phyloP scores from a whole-genome alignment of 1,284 basidiomycete genomes.

The Sanghuangporus baumii region DNA sequence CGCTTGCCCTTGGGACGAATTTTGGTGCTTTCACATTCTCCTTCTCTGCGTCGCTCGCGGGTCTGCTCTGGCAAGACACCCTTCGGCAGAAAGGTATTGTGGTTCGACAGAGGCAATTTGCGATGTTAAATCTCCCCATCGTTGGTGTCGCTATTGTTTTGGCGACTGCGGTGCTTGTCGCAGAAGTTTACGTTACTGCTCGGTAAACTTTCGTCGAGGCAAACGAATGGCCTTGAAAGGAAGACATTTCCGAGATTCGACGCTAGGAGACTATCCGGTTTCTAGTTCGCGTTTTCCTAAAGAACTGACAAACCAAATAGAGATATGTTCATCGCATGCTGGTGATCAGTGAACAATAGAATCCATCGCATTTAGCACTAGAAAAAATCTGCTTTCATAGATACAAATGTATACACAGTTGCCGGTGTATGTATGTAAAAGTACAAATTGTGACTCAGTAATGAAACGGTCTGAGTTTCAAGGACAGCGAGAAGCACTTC shows the following conservation, averaged over 20 bases:
- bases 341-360: too few species aligned
- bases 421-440: too few species aligned
- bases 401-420: too few species aligned
- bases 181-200: constrained; percentile 14
- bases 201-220: neutral
- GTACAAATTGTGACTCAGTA: too few species aligned
- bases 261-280: too few species aligned
- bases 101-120: constrained; percentile 67
- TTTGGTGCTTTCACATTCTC: constrained; percentile 91
- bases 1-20: constrained; percentile 81
- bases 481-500: too few species aligned
- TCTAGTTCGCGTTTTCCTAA: too few species aligned
- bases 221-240: neutral
- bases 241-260: neutral
- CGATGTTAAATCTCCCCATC: constrained; percentile 65
- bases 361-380: too few species aligned
- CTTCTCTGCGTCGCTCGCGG: constrained; percentile 87
- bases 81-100: constrained; percentile 72
- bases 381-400: too few species aligned
- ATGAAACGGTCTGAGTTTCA: too few species aligned
- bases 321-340: too few species aligned
- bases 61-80: constrained; percentile 83
- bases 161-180: constrained; percentile 13
- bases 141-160: constrained; percentile 28
- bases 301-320: too few species aligned